phyloP scores from a whole-genome alignment of 176 grass and related monocot species.

The Triticum urartu region DNA sequence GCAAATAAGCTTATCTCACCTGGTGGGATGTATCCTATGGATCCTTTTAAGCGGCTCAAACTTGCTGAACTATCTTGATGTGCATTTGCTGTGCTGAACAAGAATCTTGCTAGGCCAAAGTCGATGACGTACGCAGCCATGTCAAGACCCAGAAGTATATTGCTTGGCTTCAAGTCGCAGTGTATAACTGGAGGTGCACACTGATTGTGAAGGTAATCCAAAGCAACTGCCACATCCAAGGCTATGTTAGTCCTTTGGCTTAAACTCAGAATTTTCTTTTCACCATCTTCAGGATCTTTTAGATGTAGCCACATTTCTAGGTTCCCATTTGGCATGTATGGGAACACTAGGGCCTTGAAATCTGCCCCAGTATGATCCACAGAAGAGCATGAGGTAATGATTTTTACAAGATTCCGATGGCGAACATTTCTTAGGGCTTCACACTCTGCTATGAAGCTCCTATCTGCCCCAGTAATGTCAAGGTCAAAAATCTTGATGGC shows the following conservation, averaged over 20 bases:
- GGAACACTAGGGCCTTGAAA: constrained; percentile 45
- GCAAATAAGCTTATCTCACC: not conserved
- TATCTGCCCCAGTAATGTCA: not conserved
- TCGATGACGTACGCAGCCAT: not conserved
- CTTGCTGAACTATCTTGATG: not conserved
- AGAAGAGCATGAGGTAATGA: constrained; percentile 39
- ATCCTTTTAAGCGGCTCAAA: not conserved
- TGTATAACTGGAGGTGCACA: constrained; percentile 13
- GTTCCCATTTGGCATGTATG: constrained; percentile 43
- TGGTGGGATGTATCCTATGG: constrained; percentile 30
- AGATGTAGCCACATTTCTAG: constrained; percentile 42
- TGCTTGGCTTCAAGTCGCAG: constrained; percentile 10
- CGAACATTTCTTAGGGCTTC: constrained; percentile 25
- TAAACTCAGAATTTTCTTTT: not conserved
- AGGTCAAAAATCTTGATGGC: constrained; percentile 46
- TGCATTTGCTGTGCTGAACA: not conserved
- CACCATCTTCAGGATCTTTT: not conserved
- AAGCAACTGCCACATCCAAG: not conserved
- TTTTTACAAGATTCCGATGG: constrained; percentile 48
- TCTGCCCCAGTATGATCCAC: constrained; percentile 24
- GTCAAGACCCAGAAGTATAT: constrained; percentile 13
- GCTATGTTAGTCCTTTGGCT: not conserved
- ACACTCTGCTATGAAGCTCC: constrained; percentile 42
- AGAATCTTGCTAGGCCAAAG: constrained; percentile 11
- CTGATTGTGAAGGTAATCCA: constrained; percentile 27